Evolutionary conservation across 2,329 filamentous ascomycete species (phyloP).

Genomic region (Penicillium sp.): DNA sequence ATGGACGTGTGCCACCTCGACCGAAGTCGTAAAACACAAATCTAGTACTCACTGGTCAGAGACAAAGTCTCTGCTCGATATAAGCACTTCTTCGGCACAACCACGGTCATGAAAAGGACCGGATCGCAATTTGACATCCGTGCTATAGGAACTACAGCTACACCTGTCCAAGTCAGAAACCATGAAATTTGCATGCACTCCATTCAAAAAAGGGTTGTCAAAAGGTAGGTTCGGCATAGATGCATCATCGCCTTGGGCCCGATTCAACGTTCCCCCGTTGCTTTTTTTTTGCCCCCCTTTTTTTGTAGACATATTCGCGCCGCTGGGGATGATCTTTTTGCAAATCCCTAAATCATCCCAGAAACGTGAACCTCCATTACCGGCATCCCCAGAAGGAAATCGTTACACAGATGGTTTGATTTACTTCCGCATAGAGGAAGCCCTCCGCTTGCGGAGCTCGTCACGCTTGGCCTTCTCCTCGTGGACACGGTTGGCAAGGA

Average conservation of each 20-base stretch:
- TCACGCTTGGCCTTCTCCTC: conserved; percentile 93
- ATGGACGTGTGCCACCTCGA: conserved; percentile 41
- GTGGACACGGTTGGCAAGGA: conserved; percentile 93
- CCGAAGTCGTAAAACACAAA: conserved; percentile 31
- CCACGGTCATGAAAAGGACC: conserved; percentile 70
- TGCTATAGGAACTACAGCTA: conserved; percentile 53
- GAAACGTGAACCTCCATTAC: conserved; percentile 37
- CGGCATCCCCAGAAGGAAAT: conserved; percentile 29
- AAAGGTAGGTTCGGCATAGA: conserved; percentile 26
- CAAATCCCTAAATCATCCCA: conserved; percentile 27
- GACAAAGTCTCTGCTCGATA: conserved; percentile 44
- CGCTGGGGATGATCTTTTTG: conserved; percentile 20
- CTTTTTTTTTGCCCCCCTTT: conserved; percentile 18
- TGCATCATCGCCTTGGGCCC: conserved; percentile 16
- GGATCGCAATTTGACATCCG: conserved; percentile 99
- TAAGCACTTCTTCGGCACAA: conserved; percentile 99
- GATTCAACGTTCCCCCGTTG: conserved; percentile 18
- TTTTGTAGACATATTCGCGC: conserved; percentile 23
- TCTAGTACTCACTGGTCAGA: conserved; percentile 42
- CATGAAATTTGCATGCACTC: conserved; percentile 27
- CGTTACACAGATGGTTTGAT: conserved; percentile 31
- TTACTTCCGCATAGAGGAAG: conserved; percentile 90
- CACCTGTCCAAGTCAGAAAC: conserved; percentile 9
- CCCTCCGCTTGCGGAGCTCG: conserved; percentile 93
- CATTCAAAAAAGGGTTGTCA: conserved; percentile 27